A percentile compares a stretch with the other conserved stretches of the same genome.
phyloP scores from a whole-genome alignment of 2,329 filamentous ascomycete genomes.

The Colletotrichum zoysiae region DNA sequence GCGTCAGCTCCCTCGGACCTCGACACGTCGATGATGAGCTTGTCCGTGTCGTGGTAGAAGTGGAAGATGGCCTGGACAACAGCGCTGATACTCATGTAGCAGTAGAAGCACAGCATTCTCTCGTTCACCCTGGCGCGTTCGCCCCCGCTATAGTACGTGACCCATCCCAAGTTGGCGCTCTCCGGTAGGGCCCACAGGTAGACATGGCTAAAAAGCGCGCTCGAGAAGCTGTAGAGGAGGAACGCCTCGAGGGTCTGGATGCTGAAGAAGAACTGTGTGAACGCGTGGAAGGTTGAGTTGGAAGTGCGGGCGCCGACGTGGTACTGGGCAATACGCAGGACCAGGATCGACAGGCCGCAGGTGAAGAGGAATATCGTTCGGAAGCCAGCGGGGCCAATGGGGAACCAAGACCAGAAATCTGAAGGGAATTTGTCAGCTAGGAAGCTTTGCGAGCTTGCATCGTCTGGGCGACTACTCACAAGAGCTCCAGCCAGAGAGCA shows the following conservation, averaged over 20 bases:
- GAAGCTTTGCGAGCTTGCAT: slow-evolving; percentile 28
- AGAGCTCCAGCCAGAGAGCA: slow-evolving; percentile 77
- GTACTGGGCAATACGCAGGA: slow-evolving; percentile 87
- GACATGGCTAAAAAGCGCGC: slow-evolving; percentile 82
- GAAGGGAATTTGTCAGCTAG: slow-evolving; percentile 29
- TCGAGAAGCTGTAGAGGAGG: slow-evolving; percentile 82
- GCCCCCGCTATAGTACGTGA: slow-evolving; percentile 73
- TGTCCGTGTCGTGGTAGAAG: slow-evolving; percentile 80
- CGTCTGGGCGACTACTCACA: slow-evolving; percentile 62
- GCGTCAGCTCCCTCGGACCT: slow-evolving; percentile 45
- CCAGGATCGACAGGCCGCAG: slow-evolving; percentile 80
- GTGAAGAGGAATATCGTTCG: slow-evolving; percentile 82
- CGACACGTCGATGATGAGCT: slow-evolving; percentile 63
- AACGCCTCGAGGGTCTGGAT: slow-evolving; percentile 76
- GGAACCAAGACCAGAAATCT: slow-evolving; percentile 92
- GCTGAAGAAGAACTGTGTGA: slow-evolving; percentile 69
- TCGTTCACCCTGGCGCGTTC: slow-evolving; percentile 87
- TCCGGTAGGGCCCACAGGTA: slow-evolving; percentile 79
- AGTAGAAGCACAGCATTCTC: slow-evolving; percentile 83
- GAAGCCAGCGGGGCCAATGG: slow-evolving; percentile 79
- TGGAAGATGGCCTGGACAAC: slow-evolving; percentile 78
- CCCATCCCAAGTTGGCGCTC: slow-evolving; percentile 75
- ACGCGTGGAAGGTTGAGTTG: slow-evolving; percentile 73
- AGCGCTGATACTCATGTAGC: slow-evolving; percentile 77
- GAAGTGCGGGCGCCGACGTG: slow-evolving; percentile 81